Percentiles rank a stretch among this genome's conserved stretches.
Conservation (phyloP, 2,329 filamentous ascomycete species). For the Alternaria ethzedia region DNA sequence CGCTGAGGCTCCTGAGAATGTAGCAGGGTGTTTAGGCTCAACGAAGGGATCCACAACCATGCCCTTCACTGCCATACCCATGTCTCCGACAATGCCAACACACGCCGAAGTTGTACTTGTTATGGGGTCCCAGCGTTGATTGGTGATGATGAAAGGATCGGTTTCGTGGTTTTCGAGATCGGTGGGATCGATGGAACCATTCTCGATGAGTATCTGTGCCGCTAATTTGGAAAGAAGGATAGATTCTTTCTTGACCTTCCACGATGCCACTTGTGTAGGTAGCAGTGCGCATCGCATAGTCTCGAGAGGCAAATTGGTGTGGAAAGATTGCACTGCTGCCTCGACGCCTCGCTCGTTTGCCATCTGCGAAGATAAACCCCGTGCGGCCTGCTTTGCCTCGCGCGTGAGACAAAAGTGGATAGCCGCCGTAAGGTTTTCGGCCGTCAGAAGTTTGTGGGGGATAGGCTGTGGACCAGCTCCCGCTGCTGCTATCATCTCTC, state of each 20-base stretch:
- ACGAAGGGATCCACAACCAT: constrained; percentile 51
- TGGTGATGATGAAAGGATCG: constrained; percentile 40
- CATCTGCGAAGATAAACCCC: constrained; percentile 30
- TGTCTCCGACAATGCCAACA: constrained; percentile 59
- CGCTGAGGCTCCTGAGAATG: not conserved
- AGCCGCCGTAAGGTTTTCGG: constrained; percentile 28
- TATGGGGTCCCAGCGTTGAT: constrained; percentile 65
- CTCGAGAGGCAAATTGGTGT: constrained; percentile 34
- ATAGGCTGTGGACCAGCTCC: constrained; percentile 39
- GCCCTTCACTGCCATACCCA: constrained; percentile 64
- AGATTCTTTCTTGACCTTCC: constrained; percentile 23
- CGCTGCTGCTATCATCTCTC: constrained; percentile 38
- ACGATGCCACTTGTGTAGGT: constrained; percentile 29
- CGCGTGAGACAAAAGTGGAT: constrained; percentile 33
- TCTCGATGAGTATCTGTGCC: constrained; percentile 30
- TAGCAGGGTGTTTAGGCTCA: constrained; percentile 8
- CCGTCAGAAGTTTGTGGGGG: constrained; percentile 34
- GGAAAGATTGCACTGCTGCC: constrained; percentile 35
- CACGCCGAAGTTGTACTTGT: constrained; percentile 67
- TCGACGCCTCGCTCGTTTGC: constrained; percentile 27
- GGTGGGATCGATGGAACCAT: constrained; percentile 16
- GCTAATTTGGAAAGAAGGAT: constrained; percentile 31
- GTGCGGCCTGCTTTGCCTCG: constrained; percentile 20
- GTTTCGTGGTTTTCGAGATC: constrained; percentile 31
- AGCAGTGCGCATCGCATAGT: constrained; percentile 29